Percentiles rank a stretch among this genome's conserved stretches.
phyloP scores from a whole-genome alignment of 345 rosid species.

The Anacardium occidentale region DNA sequence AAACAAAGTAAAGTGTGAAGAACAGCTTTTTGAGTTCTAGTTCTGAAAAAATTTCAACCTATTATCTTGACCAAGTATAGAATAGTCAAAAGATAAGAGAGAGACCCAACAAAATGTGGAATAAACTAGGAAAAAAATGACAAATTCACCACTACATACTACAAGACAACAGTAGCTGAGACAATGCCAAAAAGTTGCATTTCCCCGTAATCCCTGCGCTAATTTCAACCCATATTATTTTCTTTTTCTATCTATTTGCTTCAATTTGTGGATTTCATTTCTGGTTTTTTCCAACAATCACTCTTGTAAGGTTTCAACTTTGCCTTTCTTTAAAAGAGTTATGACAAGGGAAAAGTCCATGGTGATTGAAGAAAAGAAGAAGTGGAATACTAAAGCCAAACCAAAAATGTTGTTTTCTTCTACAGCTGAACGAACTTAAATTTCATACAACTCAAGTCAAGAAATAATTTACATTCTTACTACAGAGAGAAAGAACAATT shows the following conservation, averaged over 20 bases:
- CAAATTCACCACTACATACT: background rate
- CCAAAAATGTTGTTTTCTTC: no score
- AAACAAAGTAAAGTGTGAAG: background rate
- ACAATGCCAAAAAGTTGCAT: background rate
- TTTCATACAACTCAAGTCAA: no score
- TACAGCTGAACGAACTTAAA: no score
- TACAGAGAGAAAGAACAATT: no score
- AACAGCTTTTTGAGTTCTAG: background rate
- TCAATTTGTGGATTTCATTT: background rate
- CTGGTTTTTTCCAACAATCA: background rate
- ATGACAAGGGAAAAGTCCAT: no score
- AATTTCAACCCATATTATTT: background rate
- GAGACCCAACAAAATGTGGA: background rate
- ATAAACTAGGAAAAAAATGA: background rate
- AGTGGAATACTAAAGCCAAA: no score
- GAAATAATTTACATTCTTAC: no score
- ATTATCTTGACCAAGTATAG: background rate
- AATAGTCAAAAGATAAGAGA: background rate
- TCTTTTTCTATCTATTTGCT: background rate
- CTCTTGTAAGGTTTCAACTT: background rate
- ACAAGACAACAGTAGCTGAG: background rate
- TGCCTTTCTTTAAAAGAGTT: no score
- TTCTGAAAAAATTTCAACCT: background rate
- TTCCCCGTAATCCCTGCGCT: no score
- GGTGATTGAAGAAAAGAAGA: no score